phyloP scores from a whole-genome alignment of 768 basidiomycete species.

The Suillus subluteus region DNA sequence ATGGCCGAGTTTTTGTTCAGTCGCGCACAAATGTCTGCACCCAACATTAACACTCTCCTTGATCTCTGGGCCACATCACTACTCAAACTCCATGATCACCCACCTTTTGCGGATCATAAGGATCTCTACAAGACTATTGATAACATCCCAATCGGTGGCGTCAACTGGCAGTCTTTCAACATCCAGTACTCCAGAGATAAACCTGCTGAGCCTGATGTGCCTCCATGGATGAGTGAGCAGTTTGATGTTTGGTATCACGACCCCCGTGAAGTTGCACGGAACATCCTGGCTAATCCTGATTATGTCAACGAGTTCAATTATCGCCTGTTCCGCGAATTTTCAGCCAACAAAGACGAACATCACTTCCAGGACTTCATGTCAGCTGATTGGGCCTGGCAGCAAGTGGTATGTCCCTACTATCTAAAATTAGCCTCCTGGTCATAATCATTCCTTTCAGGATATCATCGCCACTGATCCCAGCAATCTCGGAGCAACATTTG shows the following conservation, averaged over 20 bases:
- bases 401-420: slow-evolving; percentile 31
- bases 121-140: slow-evolving; percentile 33
- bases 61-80: slow-evolving; percentile 24
- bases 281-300: slow-evolving; percentile 28
- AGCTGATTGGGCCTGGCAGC: slow-evolving; percentile 33
- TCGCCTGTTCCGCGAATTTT: slow-evolving; percentile 20
- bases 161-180: slow-evolving; percentile 36
- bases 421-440: not conserved
- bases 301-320: slow-evolving; percentile 25
- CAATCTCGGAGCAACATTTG: slow-evolving; percentile 16
- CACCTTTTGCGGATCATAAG: slow-evolving; percentile 28
- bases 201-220: slow-evolving; percentile 15
- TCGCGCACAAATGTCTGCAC: slow-evolving; percentile 8
- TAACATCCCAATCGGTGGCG: slow-evolving; percentile 26
- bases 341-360: slow-evolving; percentile 7
- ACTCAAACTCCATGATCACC: slow-evolving; percentile 12
- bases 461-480: slow-evolving; percentile 14
- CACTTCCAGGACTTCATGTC: slow-evolving; percentile 28
- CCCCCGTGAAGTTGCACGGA: slow-evolving; percentile 18
- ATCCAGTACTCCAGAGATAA: slow-evolving; percentile 23
- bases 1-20: too few relatives aligned
- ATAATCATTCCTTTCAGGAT: slow-evolving; percentile 10
- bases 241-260: slow-evolving; percentile 34
- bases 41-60: slow-evolving; percentile 23
- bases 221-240: slow-evolving; percentile 30